Base-by-base conservation (phyloP, 192 early-diverging fungal genomes). In the Paraglomus brasilianum region DNA sequence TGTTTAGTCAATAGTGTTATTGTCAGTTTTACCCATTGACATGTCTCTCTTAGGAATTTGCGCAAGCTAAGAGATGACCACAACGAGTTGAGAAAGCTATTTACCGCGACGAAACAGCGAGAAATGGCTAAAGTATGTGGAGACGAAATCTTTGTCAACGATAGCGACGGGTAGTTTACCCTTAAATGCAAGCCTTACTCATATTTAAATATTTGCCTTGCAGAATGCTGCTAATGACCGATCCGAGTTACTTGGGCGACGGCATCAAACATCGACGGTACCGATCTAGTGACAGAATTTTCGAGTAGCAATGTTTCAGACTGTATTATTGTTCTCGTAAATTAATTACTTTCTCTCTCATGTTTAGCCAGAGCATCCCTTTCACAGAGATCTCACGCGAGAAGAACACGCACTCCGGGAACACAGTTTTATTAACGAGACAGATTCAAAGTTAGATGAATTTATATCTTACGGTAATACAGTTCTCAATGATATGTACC, bases 51-150 rank as follows among this genome's bases (percentile, higher is more conserved):
- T 72, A 86, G 85, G 17, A 83, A 83, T 60, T 76, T 82, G 22
- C 68, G 62, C 17, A 83, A 82, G 67, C 84, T 86, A 72, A 69
- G 81, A 56, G 77, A 81, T 36, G 81, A 84, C 39, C 73, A 80
- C 46, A 79, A 80, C 42, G 70, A 78, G 24, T 69, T 81, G 65
- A 83, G 75, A 52, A 71, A 38, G 17, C 72, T 68, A 40, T 83
- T 83, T 71, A 79, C 82, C 42, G 56, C 73, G 21, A 56, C 75
- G 40, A 82, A 85, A 66, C 77, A 75, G 60, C 73, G 74, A 14
- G 80, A 84, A 49, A 74, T 84, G 41, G 81, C 77, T 24, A 56
- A 57, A 41, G 42, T 52, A 14, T 50, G 19, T 13, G 15, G 5
- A 38, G 11, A 49, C n/a, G 57, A n/a, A 52, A 48, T 5, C 13